Evolutionary conservation across 768 basidiomycete genomes (phyloP).

Genomic region (Chalciporus sphaerocephalus): DNA sequence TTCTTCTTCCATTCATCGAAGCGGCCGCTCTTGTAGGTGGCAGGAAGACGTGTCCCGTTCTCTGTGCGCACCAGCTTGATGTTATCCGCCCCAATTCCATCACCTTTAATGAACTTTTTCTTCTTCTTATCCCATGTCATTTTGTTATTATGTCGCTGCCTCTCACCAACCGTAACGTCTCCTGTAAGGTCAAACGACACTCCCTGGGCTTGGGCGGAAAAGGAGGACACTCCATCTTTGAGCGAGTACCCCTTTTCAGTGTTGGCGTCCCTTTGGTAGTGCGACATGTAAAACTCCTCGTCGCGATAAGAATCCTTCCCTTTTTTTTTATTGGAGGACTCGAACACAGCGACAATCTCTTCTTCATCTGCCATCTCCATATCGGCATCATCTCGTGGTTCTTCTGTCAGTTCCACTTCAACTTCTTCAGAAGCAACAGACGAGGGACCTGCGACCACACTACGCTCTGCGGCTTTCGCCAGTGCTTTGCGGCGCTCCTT

Average conservation of each 20-base stretch:
- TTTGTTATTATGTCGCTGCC: conserved; percentile 50
- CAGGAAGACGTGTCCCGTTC: conserved; percentile 85
- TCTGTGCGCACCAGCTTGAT: conserved; percentile 92
- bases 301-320: conserved; percentile 60
- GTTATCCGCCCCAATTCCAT: conserved; percentile 84
- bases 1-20: conserved; percentile 95
- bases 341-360: conserved; percentile 72
- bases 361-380: conserved; percentile 76
- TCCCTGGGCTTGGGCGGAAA: conserved; percentile 75
- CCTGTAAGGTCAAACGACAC: conserved; percentile 80
- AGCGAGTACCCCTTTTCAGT: conserved; percentile 97
- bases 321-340: conserved; percentile 43
- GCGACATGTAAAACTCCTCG: conserved; percentile 85
- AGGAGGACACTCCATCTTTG: conserved; percentile 79
- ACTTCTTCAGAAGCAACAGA: conserved; percentile 31
- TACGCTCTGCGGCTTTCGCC: conserved; percentile 55
- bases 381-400: conserved; percentile 26
- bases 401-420: conserved; percentile 33
- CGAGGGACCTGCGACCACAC: conserved; percentile 30
- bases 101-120: conserved; percentile 88
- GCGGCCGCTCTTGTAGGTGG: conserved; percentile 86
- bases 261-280: conserved; percentile 81
- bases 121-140: conserved; percentile 94
- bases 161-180: conserved; percentile 58
- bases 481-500: conserved; percentile 80